A percentile compares a stretch with the other conserved stretches of the same genome.
These are phyloP conservation scores for Chaetomium cochliodes DNA, from an alignment of 495 filamentous ascomycete genomes.

Conservation along the genomic window DNA sequence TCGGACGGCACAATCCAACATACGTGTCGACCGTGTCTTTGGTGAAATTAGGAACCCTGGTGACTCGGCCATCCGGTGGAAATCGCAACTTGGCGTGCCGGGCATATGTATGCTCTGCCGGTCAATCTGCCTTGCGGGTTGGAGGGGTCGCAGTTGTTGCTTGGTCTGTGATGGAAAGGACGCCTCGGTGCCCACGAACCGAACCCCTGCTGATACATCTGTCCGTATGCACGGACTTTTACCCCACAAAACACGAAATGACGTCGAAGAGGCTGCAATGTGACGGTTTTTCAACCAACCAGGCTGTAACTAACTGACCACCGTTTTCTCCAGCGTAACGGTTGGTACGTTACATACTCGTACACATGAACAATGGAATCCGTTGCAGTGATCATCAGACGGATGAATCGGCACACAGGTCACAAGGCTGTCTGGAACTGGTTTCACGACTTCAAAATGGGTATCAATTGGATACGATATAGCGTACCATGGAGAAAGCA, in stretches of 20 bases:
- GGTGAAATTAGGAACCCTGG: conserved; percentile 1
- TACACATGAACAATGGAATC: neutral
- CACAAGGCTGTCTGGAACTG: neutral
- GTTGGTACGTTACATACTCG: no score
- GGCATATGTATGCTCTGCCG: conserved; percentile 15
- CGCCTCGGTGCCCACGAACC: neutral
- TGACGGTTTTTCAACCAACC: neutral
- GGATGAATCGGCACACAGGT: neutral
- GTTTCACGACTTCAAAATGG: neutral
- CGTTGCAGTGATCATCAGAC: neutral
- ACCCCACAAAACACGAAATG: conserved; percentile 4
- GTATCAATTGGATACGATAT: conserved; percentile 13
- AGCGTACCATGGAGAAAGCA: neutral
- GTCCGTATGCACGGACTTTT: conserved; percentile 23
- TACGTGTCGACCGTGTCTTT: conserved; percentile 12
- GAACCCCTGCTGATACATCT: conserved; percentile 21
- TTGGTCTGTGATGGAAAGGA: neutral
- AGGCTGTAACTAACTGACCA: neutral
- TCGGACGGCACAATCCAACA: conserved; percentile 14
- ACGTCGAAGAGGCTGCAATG: conserved; percentile 6
- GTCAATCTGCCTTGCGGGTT: conserved; percentile 12
- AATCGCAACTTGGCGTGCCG: neutral
- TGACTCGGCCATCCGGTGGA: conserved; percentile 19
- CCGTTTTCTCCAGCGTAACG: neutral
- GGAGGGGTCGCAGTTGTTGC: conserved; percentile 6